These are phyloP conservation scores for Fagopyrum homotropicum DNA, from an alignment of 148 eudicot genomes.

Conservation along the genomic window DNA sequence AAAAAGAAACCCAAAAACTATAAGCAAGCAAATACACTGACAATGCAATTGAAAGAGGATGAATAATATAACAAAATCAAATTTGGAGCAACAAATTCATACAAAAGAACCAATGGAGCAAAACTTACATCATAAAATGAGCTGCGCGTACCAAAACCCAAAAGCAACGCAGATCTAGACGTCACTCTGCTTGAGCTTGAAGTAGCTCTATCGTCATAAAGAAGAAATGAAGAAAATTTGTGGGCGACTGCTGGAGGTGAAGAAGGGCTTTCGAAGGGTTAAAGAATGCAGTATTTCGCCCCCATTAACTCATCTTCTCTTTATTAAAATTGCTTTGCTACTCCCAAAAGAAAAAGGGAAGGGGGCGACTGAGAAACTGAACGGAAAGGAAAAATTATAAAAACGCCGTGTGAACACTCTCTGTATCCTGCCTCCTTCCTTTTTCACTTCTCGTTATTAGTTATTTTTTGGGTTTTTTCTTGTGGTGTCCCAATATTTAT, in stretches of 20 bases:
- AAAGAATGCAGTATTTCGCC: not conserved
- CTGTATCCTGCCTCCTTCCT: constrained; percentile 2
- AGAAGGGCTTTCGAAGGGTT: not conserved
- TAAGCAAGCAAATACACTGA: not conserved
- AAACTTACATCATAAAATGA: constrained; percentile 5
- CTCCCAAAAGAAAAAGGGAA: constrained; percentile 6
- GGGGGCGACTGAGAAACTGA: not conserved
- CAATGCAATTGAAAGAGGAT: constrained; percentile 1
- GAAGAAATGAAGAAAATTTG: not conserved
- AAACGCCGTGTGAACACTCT: not conserved
- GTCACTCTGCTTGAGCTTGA: constrained; percentile 5
- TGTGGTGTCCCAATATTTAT: not conserved
- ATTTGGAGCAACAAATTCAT: not conserved
- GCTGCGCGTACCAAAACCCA: not conserved
- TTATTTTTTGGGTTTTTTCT: not conserved
- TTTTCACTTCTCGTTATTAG: not conserved
- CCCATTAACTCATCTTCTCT: not conserved
- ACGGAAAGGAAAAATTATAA: not conserved
- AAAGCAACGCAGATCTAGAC: not conserved
- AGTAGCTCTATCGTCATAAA: not conserved
- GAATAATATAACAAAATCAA: not conserved
- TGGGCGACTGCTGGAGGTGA: not conserved
- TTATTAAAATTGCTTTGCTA: not conserved
- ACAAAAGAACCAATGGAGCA: not conserved
- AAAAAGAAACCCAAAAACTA: not conserved